Percentiles rank a stretch among this genome's conserved stretches.
These are phyloP conservation scores for Candida pseudocylindracea DNA, from an alignment of 1,139 yeast species.

Conservation along the genomic window DNA sequence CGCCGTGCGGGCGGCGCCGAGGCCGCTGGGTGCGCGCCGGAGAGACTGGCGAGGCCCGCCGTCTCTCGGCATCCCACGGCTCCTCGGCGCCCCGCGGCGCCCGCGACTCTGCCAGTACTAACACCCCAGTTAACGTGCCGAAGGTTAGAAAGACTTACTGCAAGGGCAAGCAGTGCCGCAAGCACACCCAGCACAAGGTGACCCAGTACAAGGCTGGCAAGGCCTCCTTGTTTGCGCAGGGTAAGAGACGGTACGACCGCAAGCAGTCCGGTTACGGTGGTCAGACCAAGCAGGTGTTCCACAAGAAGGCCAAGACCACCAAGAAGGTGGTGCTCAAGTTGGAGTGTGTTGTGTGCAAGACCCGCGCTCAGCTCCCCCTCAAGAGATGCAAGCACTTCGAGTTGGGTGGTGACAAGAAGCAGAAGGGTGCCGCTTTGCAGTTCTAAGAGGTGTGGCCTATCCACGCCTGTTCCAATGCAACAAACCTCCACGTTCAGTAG, in stretches of 20 bases:
- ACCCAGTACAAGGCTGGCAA: slow-evolving; percentile 99
- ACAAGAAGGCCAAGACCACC: slow-evolving; percentile 99
- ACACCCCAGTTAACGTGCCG: slow-evolving; percentile 87
- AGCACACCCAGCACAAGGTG: slow-evolving; percentile 99
- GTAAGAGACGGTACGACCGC: slow-evolving; percentile 99
- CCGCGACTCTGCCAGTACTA: no score
- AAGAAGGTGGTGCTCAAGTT: slow-evolving; percentile 98
- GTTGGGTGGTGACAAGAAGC: slow-evolving; percentile 99
- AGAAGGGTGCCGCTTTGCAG: slow-evolving; percentile 98
- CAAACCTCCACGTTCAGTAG: no score
- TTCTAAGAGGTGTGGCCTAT: slow-evolving; percentile 22
- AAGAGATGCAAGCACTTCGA: slow-evolving; percentile 99
- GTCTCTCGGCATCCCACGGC: no score
- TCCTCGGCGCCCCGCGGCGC: no score
- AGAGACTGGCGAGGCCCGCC: no score
- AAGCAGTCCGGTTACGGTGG: slow-evolving; percentile 99
- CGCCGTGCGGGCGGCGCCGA: no score
- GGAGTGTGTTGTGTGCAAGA: slow-evolving; percentile 97
- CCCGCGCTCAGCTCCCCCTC: slow-evolving; percentile 93
- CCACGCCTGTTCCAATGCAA: no score
- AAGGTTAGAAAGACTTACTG: slow-evolving; percentile 99
- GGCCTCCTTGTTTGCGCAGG: slow-evolving; percentile 98
- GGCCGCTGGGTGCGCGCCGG: no score
- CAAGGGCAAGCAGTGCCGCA: slow-evolving; percentile 97
- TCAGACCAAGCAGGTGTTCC: slow-evolving; percentile 99